Conservation (phyloP, 768 basidiomycete species). For the Hypsizygus marmoreus region DNA sequence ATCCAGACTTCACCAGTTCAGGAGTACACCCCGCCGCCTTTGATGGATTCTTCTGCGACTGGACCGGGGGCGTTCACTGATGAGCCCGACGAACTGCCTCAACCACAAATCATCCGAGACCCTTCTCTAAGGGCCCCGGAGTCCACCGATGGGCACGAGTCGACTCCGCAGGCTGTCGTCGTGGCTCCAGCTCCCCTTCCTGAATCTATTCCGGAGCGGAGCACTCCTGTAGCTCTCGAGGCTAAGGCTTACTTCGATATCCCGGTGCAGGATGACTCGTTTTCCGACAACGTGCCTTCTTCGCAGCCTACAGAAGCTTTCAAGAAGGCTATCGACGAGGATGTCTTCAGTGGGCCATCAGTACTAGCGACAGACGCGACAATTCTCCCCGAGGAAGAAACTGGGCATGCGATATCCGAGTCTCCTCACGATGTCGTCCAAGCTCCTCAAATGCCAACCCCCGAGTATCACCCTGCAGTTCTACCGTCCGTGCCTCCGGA, state of each 20-base stretch:
- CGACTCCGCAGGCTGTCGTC: slow-evolving; percentile 1
- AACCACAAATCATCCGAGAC: slow-evolving; percentile 29
- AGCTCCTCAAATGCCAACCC: too few relatives aligned
- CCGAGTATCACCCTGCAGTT: too few relatives aligned
- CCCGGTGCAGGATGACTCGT: slow-evolving; percentile 7
- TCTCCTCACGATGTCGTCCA: too few relatives aligned
- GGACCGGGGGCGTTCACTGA: slow-evolving; percentile 56
- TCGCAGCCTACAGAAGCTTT: background rate
- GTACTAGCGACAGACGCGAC: too few relatives aligned
- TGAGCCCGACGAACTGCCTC: slow-evolving; percentile 47
- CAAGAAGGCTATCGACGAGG: slow-evolving; percentile 2
- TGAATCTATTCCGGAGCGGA: background rate
- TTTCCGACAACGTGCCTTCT: background rate
- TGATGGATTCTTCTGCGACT: slow-evolving; percentile 38
- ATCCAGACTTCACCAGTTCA: slow-evolving; percentile 12
- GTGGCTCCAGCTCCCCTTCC: slow-evolving; percentile 5
- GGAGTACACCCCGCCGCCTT: slow-evolving; percentile 40
- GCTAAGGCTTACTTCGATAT: slow-evolving; percentile 15
- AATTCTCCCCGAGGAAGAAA: too few relatives aligned
- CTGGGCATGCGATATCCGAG: too few relatives aligned
- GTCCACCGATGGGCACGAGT: slow-evolving; percentile 16
- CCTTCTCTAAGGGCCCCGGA: slow-evolving; percentile 25
- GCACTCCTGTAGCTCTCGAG: slow-evolving; percentile 3
- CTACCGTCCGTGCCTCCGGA: too few relatives aligned
- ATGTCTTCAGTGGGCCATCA: background rate